These are phyloP conservation scores for Neurospora terricola DNA, from an alignment of 495 filamentous ascomycete species.

Conservation along the genomic window DNA sequence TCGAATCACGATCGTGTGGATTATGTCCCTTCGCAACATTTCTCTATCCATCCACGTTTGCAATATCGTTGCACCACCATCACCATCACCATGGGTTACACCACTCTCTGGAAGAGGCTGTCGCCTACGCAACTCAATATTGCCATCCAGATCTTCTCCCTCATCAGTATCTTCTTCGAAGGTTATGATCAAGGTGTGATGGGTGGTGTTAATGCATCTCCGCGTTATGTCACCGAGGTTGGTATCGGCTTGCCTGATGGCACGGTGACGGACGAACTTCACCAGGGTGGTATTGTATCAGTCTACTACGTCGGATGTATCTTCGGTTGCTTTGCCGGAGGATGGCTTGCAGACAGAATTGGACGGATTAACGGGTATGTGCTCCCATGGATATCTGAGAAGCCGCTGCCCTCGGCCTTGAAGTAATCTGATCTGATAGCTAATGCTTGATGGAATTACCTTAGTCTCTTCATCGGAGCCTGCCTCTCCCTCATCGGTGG, in stretches of 20 bases:
- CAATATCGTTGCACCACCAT: background rate
- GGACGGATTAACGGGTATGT: conserved; percentile 9
- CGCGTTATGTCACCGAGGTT: conserved; percentile 36
- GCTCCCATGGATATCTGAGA: background rate
- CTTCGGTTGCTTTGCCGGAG: conserved; percentile 35
- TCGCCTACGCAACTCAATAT: conserved; percentile 32
- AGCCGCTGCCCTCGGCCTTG: background rate
- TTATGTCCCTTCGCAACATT: background rate
- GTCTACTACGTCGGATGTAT: conserved; percentile 48
- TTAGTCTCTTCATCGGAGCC: conserved; percentile 41
- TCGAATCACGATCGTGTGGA: background rate
- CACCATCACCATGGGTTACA: conserved; percentile 25
- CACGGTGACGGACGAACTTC: conserved; percentile 12
- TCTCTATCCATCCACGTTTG: conserved; percentile 3
- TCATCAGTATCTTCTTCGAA: conserved; percentile 44
- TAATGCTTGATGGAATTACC: conserved; percentile 38
- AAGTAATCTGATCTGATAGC: conserved; percentile 5
- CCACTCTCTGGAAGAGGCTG: conserved; percentile 33
- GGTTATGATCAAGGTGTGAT: conserved; percentile 69
- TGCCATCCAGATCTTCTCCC: conserved; percentile 36
- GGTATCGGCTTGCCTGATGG: conserved; percentile 14
- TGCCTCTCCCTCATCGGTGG: conserved; percentile 46
- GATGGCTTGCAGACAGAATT: conserved; percentile 4
- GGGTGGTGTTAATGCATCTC: conserved; percentile 52
- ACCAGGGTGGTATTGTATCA: conserved; percentile 40